Conservation (phyloP, 176 grass and related monocot species). For the Avena eriantha region DNA sequence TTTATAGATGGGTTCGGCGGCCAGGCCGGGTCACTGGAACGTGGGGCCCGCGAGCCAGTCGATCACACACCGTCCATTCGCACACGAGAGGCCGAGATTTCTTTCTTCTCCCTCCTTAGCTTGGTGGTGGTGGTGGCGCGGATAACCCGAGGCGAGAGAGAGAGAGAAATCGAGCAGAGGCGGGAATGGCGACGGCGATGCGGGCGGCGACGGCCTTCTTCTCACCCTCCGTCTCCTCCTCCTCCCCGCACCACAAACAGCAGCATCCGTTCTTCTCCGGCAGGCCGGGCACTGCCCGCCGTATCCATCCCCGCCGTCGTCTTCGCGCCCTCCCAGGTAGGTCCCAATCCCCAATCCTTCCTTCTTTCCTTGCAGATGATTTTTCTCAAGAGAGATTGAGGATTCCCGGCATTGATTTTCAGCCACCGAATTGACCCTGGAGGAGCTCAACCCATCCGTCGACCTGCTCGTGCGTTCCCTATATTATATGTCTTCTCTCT, state of each 20-base stretch:
- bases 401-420: not conserved
- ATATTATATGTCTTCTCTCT: not conserved
- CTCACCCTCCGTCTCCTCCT: constrained; percentile 3
- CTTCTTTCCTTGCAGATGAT: not conserved
- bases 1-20: not conserved
- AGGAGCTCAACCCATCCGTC: constrained; percentile 52
- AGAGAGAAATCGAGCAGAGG: not conserved
- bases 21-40: not conserved
- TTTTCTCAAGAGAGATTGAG: not conserved
- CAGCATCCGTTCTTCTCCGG: not conserved
- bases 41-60: not conserved
- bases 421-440: constrained; percentile 23
- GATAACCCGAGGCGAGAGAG: constrained; percentile 13
- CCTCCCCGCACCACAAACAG: not conserved
- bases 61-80: not conserved
- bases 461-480: not conserved
- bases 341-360: not conserved
- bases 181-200: constrained; percentile 23
- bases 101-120: not conserved
- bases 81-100: not conserved
- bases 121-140: not conserved
- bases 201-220: constrained; percentile 19
- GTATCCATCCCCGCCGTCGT: not conserved
- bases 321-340: constrained; percentile 40
- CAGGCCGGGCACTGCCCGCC: not conserved